A percentile compares a stretch with the other conserved stretches of the same genome.
phyloP scores from a whole-genome alignment of 2,329 filamentous ascomycete species.

The Trichoderma pleuroti region DNA sequence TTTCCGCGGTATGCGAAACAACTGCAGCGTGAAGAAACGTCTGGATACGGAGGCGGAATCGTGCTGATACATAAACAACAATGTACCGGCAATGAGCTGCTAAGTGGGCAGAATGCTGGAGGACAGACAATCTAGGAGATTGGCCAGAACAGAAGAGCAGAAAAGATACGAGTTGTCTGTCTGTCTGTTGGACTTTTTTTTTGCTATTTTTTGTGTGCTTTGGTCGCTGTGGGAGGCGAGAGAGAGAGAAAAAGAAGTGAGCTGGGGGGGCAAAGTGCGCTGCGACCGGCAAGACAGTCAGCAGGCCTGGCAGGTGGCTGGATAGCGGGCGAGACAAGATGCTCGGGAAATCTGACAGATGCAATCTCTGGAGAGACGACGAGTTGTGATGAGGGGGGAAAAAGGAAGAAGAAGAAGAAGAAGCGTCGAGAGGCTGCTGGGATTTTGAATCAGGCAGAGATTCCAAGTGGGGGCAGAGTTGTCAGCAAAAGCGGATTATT shows the following conservation, averaged over 20 bases:
- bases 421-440: background rate
- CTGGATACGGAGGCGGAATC: constrained; percentile 84
- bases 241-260: background rate
- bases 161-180: no score
- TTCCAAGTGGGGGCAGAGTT: constrained; percentile 17
- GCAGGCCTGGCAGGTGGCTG: constrained; percentile 14
- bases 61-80: constrained; percentile 98
- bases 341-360: constrained; percentile 19
- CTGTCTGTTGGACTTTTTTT: background rate
- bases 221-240: background rate
- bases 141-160: background rate
- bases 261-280: constrained; percentile 12
- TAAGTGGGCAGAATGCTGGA: constrained; percentile 29
- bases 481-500: constrained; percentile 14
- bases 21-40: constrained; percentile 95
- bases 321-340: constrained; percentile 1
- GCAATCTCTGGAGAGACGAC: constrained; percentile 16
- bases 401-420: constrained; percentile 6
- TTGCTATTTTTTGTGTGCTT: background rate
- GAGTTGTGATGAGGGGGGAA: constrained; percentile 6
- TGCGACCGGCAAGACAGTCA: constrained; percentile 23
- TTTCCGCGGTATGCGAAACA: constrained; percentile 94
- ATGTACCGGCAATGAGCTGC: constrained; percentile 32
- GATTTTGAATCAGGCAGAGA: constrained; percentile 20
- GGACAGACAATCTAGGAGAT: background rate